These are phyloP conservation scores for Phytophthora cryptogea DNA, from an alignment of 352 stramenopile genomes.

Conservation along the genomic window DNA sequence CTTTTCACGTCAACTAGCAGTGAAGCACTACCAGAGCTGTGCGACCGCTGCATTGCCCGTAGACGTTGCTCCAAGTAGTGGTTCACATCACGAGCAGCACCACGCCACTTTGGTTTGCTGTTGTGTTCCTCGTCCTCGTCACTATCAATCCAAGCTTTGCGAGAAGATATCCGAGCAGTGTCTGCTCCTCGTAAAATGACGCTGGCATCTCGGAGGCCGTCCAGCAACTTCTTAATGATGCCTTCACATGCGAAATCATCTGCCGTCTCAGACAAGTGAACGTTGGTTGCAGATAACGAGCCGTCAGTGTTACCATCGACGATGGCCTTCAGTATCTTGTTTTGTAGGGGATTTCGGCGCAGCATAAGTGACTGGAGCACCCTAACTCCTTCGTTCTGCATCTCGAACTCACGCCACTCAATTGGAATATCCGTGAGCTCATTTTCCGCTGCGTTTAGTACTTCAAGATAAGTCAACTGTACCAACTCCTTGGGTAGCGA, in stretches of 20 bases:
- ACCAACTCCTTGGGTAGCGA: constrained; percentile 35
- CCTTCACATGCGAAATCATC: constrained; percentile 44
- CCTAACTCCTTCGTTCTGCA: constrained; percentile 25
- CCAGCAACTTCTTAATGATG: constrained; percentile 58
- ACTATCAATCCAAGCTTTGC: constrained; percentile 28
- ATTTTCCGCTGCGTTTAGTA: constrained; percentile 57
- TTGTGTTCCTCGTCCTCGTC: constrained; percentile 27
- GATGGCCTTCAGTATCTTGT: constrained; percentile 29
- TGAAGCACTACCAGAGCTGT: background rate
- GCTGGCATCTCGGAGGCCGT: constrained; percentile 41
- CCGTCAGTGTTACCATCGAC: constrained; percentile 35
- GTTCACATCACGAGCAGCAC: constrained; percentile 47
- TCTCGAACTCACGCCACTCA: constrained; percentile 54
- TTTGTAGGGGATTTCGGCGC: constrained; percentile 50
- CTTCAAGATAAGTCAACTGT: constrained; percentile 32
- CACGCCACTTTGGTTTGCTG: constrained; percentile 46
- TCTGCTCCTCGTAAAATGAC: constrained; percentile 8
- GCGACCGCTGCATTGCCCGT: constrained; percentile 20
- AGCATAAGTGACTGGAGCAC: constrained; percentile 49
- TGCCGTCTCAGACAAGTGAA: constrained; percentile 4
- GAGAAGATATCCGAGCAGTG: background rate
- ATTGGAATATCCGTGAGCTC: constrained; percentile 44
- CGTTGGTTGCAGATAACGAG: constrained; percentile 5
- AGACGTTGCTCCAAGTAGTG: constrained; percentile 49
- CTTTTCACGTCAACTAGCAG: constrained; percentile 37